Evolutionary conservation across 139 green algal genomes (phyloP), one percentile per base, ranked within the genome.

Genomic region (Picocystis salinarum): DNA sequence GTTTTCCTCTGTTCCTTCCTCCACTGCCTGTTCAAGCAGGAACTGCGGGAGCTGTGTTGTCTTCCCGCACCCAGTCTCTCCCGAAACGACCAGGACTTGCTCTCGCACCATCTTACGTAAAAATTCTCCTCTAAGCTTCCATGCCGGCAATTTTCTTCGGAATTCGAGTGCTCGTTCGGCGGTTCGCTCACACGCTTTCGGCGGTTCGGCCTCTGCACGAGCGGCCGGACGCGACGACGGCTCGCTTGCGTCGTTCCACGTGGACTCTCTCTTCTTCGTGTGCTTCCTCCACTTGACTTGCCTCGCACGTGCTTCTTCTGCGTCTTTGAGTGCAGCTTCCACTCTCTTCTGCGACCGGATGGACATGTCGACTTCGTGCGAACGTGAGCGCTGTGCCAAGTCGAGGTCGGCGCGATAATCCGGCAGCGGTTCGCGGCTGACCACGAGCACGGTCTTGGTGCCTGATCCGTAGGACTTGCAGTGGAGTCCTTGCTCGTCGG

Each of bases 81-180:
- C 84, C 47, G 73, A 91, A 34, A 93, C 53, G 0, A 80, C 59
- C 15, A 92, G 40, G 4, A 92, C 72, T n/a, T n/a, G n/a, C n/a
- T n/a, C n/a, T n/a, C n/a, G n/a, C n/a, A n/a, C n/a, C n/a, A n/a
- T n/a, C n/a, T n/a, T n/a, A n/a, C n/a, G n/a, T n/a, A n/a, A n/a
- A n/a, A n/a, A n/a, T n/a, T n/a, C n/a, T n/a, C n/a, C n/a, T n/a
- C n/a, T n/a, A n/a, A n/a, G n/a, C n/a, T n/a, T n/a, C n/a, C n/a
- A n/a, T n/a, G n/a, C n/a, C n/a, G n/a, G n/a, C n/a, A n/a, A n/a
- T n/a, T n/a, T n/a, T n/a, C n/a, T n/a, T n/a, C n/a, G n/a, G n/a
- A n/a, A n/a, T n/a, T n/a, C n/a, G n/a, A n/a, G n/a, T n/a, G n/a
- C n/a, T n/a, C n/a, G n/a, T n/a, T n/a, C n/a, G n/a, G n/a, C n/a